A percentile compares a stretch with the other conserved stretches of the same genome.
These are phyloP conservation scores for Tympanopsis confertula DNA, from an alignment of 2,329 filamentous ascomycete genomes.

Conservation along the genomic window DNA sequence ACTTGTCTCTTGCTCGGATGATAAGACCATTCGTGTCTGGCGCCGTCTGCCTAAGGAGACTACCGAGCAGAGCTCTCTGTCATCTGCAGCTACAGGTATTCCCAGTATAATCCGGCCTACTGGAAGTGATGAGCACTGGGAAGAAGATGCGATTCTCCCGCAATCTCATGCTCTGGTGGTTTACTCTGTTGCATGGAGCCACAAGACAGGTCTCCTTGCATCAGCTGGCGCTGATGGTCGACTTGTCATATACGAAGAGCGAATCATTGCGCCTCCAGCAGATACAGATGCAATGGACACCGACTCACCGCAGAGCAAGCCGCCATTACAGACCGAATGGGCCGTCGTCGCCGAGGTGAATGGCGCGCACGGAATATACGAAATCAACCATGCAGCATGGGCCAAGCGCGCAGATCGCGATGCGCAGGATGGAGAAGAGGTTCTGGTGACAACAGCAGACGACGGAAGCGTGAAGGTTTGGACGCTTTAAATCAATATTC, in stretches of 20 bases:
- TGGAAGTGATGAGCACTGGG: constrained; percentile 47
- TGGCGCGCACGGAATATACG: constrained; percentile 54
- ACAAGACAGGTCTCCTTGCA: constrained; percentile 42
- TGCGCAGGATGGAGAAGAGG: constrained; percentile 33
- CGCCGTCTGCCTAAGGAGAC: constrained; percentile 28
- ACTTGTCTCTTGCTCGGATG: constrained; percentile 50
- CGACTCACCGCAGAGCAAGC: not conserved
- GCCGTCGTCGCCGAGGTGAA: constrained; percentile 41
- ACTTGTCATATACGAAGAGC: constrained; percentile 48
- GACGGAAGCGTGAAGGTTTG: constrained; percentile 56
- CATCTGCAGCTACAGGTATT: constrained; percentile 20
- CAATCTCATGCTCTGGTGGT: constrained; percentile 44
- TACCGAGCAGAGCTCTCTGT: constrained; percentile 9
- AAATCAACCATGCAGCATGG: constrained; percentile 57
- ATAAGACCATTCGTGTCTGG: constrained; percentile 49
- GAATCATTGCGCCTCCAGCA: constrained; percentile 5
- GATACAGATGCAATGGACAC: constrained; percentile 4
- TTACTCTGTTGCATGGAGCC: constrained; percentile 55
- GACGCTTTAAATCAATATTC: constrained; percentile 19
- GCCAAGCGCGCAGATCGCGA: constrained; percentile 40
- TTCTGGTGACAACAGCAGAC: constrained; percentile 53
- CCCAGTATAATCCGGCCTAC: constrained; percentile 48
- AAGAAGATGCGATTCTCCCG: constrained; percentile 42
- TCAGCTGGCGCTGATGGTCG: constrained; percentile 54
- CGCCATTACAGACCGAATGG: constrained; percentile 35